A percentile compares a stretch with the other conserved stretches of the same genome.
Conservation (phyloP, 169 alveolate genomes). For the Miamiensis avidus region DNA sequence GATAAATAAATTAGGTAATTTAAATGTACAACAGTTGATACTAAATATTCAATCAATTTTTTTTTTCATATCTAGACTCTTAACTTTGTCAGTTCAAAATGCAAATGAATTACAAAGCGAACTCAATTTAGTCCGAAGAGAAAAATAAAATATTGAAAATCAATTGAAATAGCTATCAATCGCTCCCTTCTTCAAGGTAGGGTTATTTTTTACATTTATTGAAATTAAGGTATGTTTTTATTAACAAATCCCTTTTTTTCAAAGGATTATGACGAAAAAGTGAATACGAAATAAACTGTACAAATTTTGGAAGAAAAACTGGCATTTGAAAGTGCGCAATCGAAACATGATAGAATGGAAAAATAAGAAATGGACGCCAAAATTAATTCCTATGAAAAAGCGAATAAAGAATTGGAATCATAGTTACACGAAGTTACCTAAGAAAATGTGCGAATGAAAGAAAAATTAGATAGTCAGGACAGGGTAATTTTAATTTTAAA, state of each 20-base stretch:
- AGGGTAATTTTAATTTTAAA: background rate
- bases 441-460: background rate
- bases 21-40: too few species aligned
- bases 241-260: too few species aligned
- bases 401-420: too few species aligned
- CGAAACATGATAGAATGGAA: too few species aligned
- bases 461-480: background rate
- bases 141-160: background rate
- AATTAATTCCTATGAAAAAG: background rate
- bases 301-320: background rate
- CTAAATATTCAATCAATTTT: too few species aligned
- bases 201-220: too few species aligned
- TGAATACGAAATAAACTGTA: too few species aligned
- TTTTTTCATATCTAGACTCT: background rate
- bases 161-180: background rate
- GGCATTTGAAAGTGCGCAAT: background rate
- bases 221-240: background rate
- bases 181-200: background rate
- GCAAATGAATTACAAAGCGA: background rate
- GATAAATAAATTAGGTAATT: too few species aligned
- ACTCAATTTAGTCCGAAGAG: background rate
- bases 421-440: too few species aligned
- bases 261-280: background rate
- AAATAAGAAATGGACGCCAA: background rate
- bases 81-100: too few species aligned